Conservation (phyloP, 352 stramenopile species). For the Phytophthora citricola region DNA sequence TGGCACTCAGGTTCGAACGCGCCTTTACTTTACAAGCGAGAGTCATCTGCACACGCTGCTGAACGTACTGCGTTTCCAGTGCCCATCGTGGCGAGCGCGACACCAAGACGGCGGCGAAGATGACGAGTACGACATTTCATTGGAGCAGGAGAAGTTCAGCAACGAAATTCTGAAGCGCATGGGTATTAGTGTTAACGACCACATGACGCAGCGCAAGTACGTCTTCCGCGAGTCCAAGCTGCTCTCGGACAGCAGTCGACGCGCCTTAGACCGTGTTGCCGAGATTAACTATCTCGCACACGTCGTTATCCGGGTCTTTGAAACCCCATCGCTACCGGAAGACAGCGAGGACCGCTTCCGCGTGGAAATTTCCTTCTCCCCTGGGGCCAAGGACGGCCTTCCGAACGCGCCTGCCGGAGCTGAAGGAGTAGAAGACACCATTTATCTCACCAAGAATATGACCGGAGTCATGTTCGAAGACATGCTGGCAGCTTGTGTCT, state of each 20-base stretch:
- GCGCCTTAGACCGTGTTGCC: conserved; percentile 85
- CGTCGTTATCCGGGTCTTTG: conserved; percentile 98
- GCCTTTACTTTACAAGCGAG: conserved; percentile 99
- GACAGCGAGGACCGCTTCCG: conserved; percentile 87
- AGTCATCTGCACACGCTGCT: conserved; percentile 98
- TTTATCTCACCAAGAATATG: conserved; percentile 89
- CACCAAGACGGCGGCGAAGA: conserved; percentile 64
- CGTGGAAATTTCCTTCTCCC: conserved; percentile 87
- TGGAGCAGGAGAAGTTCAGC: conserved; percentile 85
- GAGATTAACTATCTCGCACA: conserved; percentile 99
- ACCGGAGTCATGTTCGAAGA: conserved; percentile 90
- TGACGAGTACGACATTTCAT: conserved; percentile 76
- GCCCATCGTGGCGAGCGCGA: conserved; percentile 67
- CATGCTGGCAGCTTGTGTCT: conserved; percentile 87
- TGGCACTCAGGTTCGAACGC: conserved; percentile 91
- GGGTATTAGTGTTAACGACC: conserved; percentile 85
- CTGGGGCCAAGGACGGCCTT: conserved; percentile 65
- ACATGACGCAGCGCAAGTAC: conserved; percentile 83
- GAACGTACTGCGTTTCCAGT: conserved; percentile 96
- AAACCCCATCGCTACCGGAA: conserved; percentile 90
- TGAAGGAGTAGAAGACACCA: conserved; percentile 64
- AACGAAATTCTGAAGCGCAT: conserved; percentile 88
- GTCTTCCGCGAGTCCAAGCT: conserved; percentile 84
- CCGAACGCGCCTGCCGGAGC: conserved; percentile 11
- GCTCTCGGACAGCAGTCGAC: conserved; percentile 72